These are phyloP conservation scores for Fusarium sp. DNA, from an alignment of 2,329 filamentous ascomycete species.

Conservation along the genomic window DNA sequence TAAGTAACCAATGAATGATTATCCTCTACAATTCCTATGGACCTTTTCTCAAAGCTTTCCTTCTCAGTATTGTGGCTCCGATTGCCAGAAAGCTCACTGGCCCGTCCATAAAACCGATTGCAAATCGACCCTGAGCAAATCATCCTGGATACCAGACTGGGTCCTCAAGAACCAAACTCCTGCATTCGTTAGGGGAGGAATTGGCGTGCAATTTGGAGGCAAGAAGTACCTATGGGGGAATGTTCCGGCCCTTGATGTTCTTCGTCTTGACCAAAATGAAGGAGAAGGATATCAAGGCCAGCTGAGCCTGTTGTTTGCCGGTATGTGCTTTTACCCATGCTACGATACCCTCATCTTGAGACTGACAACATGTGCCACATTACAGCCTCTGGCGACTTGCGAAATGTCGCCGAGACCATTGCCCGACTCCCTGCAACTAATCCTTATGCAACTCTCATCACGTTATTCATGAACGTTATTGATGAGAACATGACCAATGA, in stretches of 20 bases:
- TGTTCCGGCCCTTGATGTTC: constrained; percentile 25
- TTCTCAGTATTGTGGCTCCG: constrained; percentile 17
- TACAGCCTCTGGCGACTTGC: constrained; percentile 27
- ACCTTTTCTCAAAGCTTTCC: not conserved
- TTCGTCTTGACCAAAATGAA: constrained; percentile 21
- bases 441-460: constrained; percentile 27
- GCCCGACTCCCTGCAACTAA: constrained; percentile 5
- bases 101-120: not conserved
- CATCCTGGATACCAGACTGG: constrained; percentile 8
- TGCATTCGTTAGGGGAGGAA: not conserved
- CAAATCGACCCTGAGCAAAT: not conserved
- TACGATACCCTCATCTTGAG: accelerated
- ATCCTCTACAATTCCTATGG: too few species aligned
- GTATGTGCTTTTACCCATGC: not conserved
- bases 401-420: constrained; percentile 24
- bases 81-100: constrained; percentile 14
- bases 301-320: constrained; percentile 24
- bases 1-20: not conserved
- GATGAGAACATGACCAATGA: not conserved
- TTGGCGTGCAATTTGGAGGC: not conserved
- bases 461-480: constrained; percentile 20
- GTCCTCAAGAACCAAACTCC: not conserved
- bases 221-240: constrained; percentile 20
- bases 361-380: not conserved
- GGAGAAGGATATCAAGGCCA: not conserved